Base-by-base conservation (phyloP, 805 yeast species). In the Metschnikowia corniflorae region DNA sequence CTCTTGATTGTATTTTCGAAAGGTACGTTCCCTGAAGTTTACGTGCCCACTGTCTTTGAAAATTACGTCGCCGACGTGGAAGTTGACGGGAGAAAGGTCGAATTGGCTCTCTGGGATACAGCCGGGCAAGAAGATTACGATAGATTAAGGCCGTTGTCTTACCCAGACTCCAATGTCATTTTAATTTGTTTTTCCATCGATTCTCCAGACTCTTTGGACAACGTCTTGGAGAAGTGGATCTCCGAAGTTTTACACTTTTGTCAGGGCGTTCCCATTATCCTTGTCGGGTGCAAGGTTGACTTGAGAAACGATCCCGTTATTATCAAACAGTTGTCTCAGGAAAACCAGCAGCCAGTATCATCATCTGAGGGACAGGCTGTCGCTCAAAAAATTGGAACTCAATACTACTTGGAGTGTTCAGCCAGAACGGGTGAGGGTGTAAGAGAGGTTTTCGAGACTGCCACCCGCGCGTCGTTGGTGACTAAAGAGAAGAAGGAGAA, bases 31-130 rank as follows among this genome's bases (percentile, higher is more conserved):
- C 60, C 60, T 17, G 59, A 55, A 36, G 60, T 55, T 6, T 55
- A 55, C 43, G 60, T 54, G 13, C 60, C 60, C 4, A 55, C 60
- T n/a, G 97, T 91, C 44, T 91, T 91, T 57, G 97, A 91, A 64
- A 93, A 89, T 73, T 93, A 91, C 65, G 97, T 91, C 54, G 95
- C 97, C 31, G 96, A 88, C 62, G 97, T 91, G 40, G 71, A 65
- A 48, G 96, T 66, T 26, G 72, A 67, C 42, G 71, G 71, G 26
- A 65, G 72, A 63, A 66, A 61, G 45, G 97, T 91, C 35, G 60
- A 53, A 28, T 53, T 63, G 39, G 60, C 57, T 22, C 58, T 67
- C n/a, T 67, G 71, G 70, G 72, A 68, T 53, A 57, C 68, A 31
- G 68, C 57, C 44, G 53, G 53, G 22, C 53, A 49, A 44, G 53